phyloP scores from a whole-genome alignment of 2,329 filamentous ascomycete genomes.

The Penicillium sp. region DNA sequence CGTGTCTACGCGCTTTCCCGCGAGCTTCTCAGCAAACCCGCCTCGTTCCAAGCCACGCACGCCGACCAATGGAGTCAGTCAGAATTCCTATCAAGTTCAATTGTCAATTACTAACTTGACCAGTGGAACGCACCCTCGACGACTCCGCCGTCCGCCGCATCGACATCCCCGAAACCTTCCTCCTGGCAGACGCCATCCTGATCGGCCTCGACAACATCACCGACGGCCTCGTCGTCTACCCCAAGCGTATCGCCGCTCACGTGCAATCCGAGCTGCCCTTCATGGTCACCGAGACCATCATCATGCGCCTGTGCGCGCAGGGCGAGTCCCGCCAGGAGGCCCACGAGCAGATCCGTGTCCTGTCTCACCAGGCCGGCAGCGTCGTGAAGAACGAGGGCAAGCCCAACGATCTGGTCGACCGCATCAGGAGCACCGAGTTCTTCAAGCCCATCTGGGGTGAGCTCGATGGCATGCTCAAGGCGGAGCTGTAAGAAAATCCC shows the following conservation, averaged over 20 bases:
- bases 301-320: conserved; percentile 71
- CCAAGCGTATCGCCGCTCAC: conserved; percentile 63
- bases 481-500: background rate
- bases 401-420: conserved; percentile 74
- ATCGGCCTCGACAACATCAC: conserved; percentile 61
- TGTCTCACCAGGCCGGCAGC: conserved; percentile 69
- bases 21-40: conserved; percentile 33
- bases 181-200: conserved; percentile 62
- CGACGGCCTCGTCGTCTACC: conserved; percentile 73
- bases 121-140: conserved; percentile 59
- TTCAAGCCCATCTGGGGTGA: conserved; percentile 46
- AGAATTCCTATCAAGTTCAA: background rate
- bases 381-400: conserved; percentile 70
- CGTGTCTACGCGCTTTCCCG: conserved; percentile 58
- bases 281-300: conserved; percentile 70
- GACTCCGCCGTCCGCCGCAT: conserved; percentile 46
- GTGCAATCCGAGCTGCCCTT: conserved; percentile 79
- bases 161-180: conserved; percentile 58
- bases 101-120: conserved; percentile 6
- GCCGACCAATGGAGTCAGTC: background rate
- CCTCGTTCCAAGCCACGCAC: background rate
- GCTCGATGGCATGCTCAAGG: conserved; percentile 3
- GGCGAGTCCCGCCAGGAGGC: conserved; percentile 73
- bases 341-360: conserved; percentile 81
- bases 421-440: conserved; percentile 69